Evolutionary conservation across 176 grass and related monocot genomes (phyloP), one percentile per base, ranked within the genome.

Genomic region (Luzula sylvatica): DNA sequence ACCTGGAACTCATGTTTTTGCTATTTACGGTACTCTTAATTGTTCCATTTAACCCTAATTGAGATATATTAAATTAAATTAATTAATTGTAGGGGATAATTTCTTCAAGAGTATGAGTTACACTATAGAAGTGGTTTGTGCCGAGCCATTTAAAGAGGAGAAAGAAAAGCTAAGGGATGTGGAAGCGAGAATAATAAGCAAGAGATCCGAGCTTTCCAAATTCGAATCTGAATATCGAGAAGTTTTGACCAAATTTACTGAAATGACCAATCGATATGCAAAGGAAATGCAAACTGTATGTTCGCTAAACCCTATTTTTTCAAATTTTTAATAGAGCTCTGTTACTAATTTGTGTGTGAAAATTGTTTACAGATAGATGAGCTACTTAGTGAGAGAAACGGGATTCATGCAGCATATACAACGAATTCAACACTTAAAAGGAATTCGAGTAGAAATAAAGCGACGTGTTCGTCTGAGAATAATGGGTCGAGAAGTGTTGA

Each of bases 31-130:
- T 99, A 90, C 64, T n/a, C 58, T 35, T 35, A 35, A 35, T 35
- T 35, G 30, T 35, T 35, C 7, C 5, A 35, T 35, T 35, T 9
- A 35, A 9, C 7, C 30, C 30, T 35, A 35, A 35, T 35, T 35
- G 9, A 35, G 56, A 24, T 39, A 50, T 55, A 5, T 65, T 54
- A 25, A 56, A 60, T 26, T 53, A 2, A 18, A 44, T 39, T 58
- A 5, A 51, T 69, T 65, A n/a, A 25, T 65, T 59, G 45, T 52
- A 99, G 93, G 93, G 43, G 93, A 99, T 57, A 99, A 99, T 75
- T 99, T 99, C 73, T 99, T 99, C 43, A 92, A 66, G 71, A 92
- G 78, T 53, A 81, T 68, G 66, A 99, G 43, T 65, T 98, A 98
- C 83, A 92, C 72, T 17, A 77, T 98, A 72, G 93, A 98, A 67